Evolutionary conservation across 73 alveolate genomes (phyloP).

Genomic region (Paramecium octaurelia): DNA sequence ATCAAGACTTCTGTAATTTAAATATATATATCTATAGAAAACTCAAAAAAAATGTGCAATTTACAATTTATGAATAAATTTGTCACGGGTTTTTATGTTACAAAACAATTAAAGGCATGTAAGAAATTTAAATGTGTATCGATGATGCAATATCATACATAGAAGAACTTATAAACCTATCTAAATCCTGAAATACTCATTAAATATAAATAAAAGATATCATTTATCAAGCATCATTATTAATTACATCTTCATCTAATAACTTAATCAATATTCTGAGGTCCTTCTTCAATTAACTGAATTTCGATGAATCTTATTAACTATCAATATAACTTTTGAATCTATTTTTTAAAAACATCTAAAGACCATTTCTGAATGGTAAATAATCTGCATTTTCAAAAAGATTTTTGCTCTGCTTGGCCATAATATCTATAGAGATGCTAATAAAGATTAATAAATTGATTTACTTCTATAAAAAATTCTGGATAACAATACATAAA

Average conservation of each 20-base stretch:
- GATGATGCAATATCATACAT: constrained; percentile 33
- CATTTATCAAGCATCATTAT: not conserved
- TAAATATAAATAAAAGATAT: not conserved
- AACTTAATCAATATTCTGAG: not conserved
- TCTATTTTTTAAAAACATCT: not conserved
- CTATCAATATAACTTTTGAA: not conserved
- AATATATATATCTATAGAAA: not conserved
- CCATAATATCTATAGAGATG: not conserved
- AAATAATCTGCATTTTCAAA: constrained; percentile 28
- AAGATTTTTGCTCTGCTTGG: constrained; percentile 19
- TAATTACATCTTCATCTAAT: not conserved
- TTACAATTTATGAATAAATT: constrained; percentile 44
- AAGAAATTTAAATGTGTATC: constrained; percentile 42
- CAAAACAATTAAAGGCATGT: constrained; percentile 56
- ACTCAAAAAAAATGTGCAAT: constrained; percentile 13
- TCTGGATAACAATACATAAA: not conserved
- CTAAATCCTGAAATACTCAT: not conserved
- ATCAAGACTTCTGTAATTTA: constrained; percentile 39
- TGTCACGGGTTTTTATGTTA: constrained; percentile 56
- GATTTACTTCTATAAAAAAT: not conserved
- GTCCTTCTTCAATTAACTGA: not conserved
- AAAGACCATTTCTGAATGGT: constrained; percentile 18
- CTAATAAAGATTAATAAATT: not conserved
- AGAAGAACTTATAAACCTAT: not conserved
- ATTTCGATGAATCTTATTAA: not conserved